A percentile compares a stretch with the other conserved stretches of the same genome.
phyloP scores from a whole-genome alignment of 805 yeast genomes.

The Kodamaea fukazawae region DNA sequence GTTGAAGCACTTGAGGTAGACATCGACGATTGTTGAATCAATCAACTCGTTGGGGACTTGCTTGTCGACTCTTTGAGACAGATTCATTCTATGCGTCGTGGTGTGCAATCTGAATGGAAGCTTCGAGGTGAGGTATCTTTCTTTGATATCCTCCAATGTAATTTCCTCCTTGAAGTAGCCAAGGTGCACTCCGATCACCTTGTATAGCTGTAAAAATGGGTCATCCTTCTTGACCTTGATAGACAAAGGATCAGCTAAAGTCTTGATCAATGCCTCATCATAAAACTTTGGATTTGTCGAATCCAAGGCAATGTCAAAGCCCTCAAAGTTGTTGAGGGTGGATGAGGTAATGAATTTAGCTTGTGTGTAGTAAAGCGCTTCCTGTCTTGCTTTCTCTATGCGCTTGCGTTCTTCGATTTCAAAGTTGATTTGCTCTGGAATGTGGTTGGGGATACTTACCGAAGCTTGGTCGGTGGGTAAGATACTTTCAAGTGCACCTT shows the following conservation, averaged over 20 bases:
- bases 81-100: slow-evolving; percentile 65
- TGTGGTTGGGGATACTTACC: slow-evolving; percentile 54
- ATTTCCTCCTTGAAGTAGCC: slow-evolving; percentile 24
- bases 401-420: slow-evolving; percentile 61
- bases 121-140: neutral
- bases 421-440: slow-evolving; percentile 59
- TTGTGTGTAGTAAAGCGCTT: slow-evolving; percentile 45
- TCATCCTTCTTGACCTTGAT: slow-evolving; percentile 58
- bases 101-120: slow-evolving; percentile 57
- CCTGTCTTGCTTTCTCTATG: slow-evolving; percentile 61
- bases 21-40: slow-evolving; percentile 48
- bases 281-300: slow-evolving; percentile 42
- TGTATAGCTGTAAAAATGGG: slow-evolving; percentile 49
- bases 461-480: slow-evolving; percentile 59
- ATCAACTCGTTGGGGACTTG: slow-evolving; percentile 26
- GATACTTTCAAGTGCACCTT: slow-evolving; percentile 53
- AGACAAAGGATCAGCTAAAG: slow-evolving; percentile 45
- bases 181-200: slow-evolving; percentile 45
- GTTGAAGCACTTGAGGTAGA: slow-evolving; percentile 45
- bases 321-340: slow-evolving; percentile 59
- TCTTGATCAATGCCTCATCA: slow-evolving; percentile 48
- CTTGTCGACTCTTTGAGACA: slow-evolving; percentile 61
- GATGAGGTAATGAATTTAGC: slow-evolving; percentile 54
- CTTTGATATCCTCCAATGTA: slow-evolving; percentile 5
- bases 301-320: slow-evolving; percentile 77